Conservation (phyloP, 805 yeast species). For the Pichia deserticola region DNA sequence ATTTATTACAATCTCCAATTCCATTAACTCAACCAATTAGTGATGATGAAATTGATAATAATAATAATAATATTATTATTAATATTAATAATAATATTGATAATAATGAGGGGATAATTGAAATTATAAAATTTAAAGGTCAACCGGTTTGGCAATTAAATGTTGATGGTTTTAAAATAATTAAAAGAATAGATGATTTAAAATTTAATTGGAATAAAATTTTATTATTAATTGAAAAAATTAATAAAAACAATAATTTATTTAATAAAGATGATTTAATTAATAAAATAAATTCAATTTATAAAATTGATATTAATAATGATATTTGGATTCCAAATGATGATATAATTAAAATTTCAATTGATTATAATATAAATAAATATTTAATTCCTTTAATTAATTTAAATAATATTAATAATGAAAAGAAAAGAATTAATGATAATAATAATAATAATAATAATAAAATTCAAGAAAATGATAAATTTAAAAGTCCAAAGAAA, state of each 20-base stretch:
- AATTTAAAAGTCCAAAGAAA: constrained; percentile 27
- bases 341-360: not conserved
- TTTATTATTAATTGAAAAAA: not conserved
- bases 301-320: no score
- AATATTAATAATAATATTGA: not conserved
- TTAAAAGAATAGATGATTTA: constrained; percentile 1
- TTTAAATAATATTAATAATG: not conserved
- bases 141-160: constrained; percentile 7
- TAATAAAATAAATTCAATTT: no score
- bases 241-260: not conserved
- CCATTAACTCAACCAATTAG: not conserved
- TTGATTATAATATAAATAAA: not conserved
- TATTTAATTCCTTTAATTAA: not conserved
- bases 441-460: not conserved
- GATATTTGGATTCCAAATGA: constrained; percentile 2
- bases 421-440: not conserved
- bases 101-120: not conserved
- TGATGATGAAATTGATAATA: not conserved
- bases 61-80: not conserved
- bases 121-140: not conserved
- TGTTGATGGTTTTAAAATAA: not conserved
- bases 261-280: no score
- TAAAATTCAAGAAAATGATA: not conserved
- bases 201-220: not conserved
- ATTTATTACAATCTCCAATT: no score